Base-by-base conservation (phyloP, 176 grass and related monocot species). In the Cenchrus americanus region DNA sequence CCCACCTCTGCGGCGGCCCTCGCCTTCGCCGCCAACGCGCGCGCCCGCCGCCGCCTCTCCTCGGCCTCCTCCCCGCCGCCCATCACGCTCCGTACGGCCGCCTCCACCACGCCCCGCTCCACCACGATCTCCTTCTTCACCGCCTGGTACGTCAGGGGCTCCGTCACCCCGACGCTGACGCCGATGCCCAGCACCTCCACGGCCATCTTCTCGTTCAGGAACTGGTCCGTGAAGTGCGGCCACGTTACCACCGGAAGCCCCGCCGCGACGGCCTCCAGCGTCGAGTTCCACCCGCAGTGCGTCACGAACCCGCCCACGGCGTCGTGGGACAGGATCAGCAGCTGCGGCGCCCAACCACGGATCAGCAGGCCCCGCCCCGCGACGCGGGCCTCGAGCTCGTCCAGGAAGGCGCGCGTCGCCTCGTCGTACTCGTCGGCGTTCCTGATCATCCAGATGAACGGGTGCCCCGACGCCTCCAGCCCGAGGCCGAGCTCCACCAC, bases 271-370 rank as follows among this genome's bases (percentile, higher is more conserved):
- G 84, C 81, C 84, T 97, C 95, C 74, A 93, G 57, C 51, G 67
- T 79, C 13, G 95, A 97, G 80, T 94, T 97, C 95, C 92, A 97
- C 9, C 95, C 92, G 37, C 95, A 93, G 75, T 97, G 92, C 57
- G 90, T 97, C 90, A 93, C 73, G 48, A 94, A 97, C 0, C 53
- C 84, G 2, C 95, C 92, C 6, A 82, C 82, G 0, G 88, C 84
- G 6, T 15, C 44, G 84, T 97, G 95, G 0, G 86, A 87, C 66
- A 97, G 87, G 71, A 94, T 89, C 47, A 82, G 46, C 62, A 83
- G 62, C 83, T 97, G 94, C 54, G 91, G 94, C 17, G 86, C 86
- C 94, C 91, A 93, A 0, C 83, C 90, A 11, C 24, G 60, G 40
- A 96, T 51, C 37, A 92, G 14, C 27, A 90, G 69, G 22, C 61